These are phyloP conservation scores for Skeletonema tropicum DNA, from an alignment of 108 stramenopile species.

Conservation along the genomic window DNA sequence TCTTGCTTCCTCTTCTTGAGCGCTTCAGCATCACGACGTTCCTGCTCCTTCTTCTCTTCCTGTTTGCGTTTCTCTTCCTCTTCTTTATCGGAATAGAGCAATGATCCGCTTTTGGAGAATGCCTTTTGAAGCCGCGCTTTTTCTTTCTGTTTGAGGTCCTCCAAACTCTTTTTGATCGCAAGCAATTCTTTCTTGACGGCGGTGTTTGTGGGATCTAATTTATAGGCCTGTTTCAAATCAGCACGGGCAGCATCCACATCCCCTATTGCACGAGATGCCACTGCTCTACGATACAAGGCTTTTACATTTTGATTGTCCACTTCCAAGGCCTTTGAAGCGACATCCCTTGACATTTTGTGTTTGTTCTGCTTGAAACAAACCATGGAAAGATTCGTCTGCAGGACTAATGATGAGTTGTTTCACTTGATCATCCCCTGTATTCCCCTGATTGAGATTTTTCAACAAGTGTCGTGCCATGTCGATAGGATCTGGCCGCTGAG, in stretches of 20 bases:
- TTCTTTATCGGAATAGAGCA: constrained; percentile 82
- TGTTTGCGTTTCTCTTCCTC: constrained; percentile 64
- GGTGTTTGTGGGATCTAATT: constrained; percentile 61
- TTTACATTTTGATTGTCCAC: constrained; percentile 81
- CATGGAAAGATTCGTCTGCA: constrained; percentile 86
- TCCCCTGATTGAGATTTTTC: constrained; percentile 65
- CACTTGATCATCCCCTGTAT: constrained; percentile 80
- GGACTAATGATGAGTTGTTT: constrained; percentile 60
- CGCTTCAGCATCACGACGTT: constrained; percentile 59
- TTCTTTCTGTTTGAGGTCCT: constrained; percentile 50
- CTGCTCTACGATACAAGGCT: constrained; percentile 79
- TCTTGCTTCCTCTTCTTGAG: constrained; percentile 68
- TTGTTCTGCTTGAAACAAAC: constrained; percentile 80
- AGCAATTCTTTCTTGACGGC: constrained; percentile 73
- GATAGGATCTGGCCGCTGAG: constrained; percentile 74
- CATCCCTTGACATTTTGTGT: constrained; percentile 52
- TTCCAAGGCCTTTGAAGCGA: constrained; percentile 71
- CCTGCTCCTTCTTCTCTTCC: constrained; percentile 53
- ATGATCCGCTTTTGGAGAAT: constrained; percentile 52
- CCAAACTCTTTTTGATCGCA: constrained; percentile 60
- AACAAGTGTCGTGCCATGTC: constrained; percentile 66
- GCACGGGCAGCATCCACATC: constrained; percentile 56
- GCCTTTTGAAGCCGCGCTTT: constrained; percentile 70
- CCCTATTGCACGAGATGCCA: constrained; percentile 65
- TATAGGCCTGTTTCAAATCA: constrained; percentile 65